A percentile compares a stretch with the other conserved stretches of the same genome.
Conservation (phyloP, 805 yeast species). For the Hanseniaspora osmophila region DNA sequence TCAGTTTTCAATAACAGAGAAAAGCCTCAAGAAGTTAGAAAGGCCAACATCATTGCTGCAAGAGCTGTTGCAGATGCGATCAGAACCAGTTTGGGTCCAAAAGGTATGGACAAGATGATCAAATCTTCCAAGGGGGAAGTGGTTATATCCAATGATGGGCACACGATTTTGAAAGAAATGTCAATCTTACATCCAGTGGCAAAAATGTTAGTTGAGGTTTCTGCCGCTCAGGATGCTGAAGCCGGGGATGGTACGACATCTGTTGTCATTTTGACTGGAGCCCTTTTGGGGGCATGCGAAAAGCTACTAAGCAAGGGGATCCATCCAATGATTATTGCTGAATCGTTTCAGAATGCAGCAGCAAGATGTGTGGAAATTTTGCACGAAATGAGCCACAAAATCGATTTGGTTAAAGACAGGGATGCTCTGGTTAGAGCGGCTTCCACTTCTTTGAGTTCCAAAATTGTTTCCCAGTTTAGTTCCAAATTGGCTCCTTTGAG, state of each 20-base stretch:
- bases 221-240: constrained; percentile 95
- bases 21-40: constrained; percentile 88
- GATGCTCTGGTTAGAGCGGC: constrained; percentile 85
- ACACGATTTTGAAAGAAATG: constrained; percentile 92
- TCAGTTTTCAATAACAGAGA: constrained; percentile 87
- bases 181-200: constrained; percentile 98
- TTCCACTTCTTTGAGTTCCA: constrained; percentile 81
- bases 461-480: constrained; percentile 89
- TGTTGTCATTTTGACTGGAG: constrained; percentile 91
- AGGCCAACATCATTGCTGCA: constrained; percentile 80
- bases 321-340: constrained; percentile 91
- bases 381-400: constrained; percentile 64
- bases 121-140: constrained; percentile 86
- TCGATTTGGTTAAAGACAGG: constrained; percentile 57
- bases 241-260: constrained; percentile 99
- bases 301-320: constrained; percentile 76
- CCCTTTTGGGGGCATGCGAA: constrained; percentile 89
- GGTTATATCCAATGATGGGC: constrained; percentile 94
- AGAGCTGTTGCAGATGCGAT: constrained; percentile 92
- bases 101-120: constrained; percentile 99
- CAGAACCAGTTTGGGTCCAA: constrained; percentile 91
- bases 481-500: constrained; percentile 80
- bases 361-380: constrained; percentile 66
- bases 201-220: constrained; percentile 90
- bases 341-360: constrained; percentile 84